phyloP scores from a whole-genome alignment of 805 yeast genomes.

The Ascoidea asiatica region DNA sequence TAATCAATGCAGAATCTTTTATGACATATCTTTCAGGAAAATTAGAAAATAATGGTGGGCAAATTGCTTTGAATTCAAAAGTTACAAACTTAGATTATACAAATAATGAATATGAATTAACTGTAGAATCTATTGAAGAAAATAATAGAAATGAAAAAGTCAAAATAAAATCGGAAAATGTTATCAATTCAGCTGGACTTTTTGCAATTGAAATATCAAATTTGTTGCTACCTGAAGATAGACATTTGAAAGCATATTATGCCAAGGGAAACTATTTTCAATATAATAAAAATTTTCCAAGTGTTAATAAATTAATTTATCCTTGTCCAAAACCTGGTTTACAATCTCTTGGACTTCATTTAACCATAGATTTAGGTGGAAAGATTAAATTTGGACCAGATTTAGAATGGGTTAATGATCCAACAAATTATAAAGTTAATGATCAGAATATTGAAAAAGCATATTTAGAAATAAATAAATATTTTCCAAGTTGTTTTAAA shows the following conservation, averaged over 20 bases:
- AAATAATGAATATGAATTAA: conserved; percentile 17
- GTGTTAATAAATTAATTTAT: conserved; percentile 46
- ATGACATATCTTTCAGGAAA: conserved; percentile 43
- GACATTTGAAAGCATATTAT: conserved; percentile 45
- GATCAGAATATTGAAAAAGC: conserved; percentile 39
- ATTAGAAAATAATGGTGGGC: conserved; percentile 48
- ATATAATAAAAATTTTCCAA: conserved; percentile 33
- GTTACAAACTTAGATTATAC: conserved; percentile 25
- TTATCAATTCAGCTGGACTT: conserved; percentile 73
- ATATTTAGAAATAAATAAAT: conserved; percentile 39
- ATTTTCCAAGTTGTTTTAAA: conserved; percentile 45
- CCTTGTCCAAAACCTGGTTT: conserved; percentile 68
- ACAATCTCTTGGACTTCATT: conserved; percentile 77
- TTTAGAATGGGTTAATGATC: conserved; percentile 57
- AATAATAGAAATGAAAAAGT: conserved; percentile 19
- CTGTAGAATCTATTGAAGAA: conserved; percentile 16
- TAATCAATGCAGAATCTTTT: conserved; percentile 67
- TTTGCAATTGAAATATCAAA: conserved; percentile 64
- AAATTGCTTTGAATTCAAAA: conserved; percentile 46
- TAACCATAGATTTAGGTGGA: conserved; percentile 74
- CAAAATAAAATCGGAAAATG: conserved; percentile 35
- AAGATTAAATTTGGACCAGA: conserved; percentile 82
- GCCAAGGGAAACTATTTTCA: conserved; percentile 82
- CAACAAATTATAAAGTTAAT: conserved; percentile 34
- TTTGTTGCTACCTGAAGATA: conserved; percentile 46